Conservation (phyloP, 768 basidiomycete species). For the Lyophyllum decastes region DNA sequence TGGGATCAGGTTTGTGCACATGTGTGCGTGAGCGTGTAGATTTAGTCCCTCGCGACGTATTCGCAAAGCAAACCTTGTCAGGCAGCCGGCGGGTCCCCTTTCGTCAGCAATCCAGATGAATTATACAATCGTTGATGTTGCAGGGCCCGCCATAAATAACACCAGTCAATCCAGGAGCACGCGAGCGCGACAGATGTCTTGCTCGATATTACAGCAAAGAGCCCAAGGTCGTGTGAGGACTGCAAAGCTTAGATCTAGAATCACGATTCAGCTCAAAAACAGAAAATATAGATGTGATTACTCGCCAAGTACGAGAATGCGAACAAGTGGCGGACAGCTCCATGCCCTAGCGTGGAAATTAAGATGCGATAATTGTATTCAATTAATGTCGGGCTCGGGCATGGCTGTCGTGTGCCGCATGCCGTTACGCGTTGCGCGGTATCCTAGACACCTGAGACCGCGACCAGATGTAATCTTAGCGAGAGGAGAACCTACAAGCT, state of each 20-base stretch:
- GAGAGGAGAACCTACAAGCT: not conserved
- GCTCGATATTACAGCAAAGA: not conserved
- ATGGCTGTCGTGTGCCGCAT: constrained; percentile 2
- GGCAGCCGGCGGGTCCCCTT: constrained; percentile 1
- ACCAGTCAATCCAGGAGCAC: not conserved
- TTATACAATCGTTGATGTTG: not conserved
- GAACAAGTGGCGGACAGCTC: not conserved
- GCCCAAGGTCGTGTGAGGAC: not conserved
- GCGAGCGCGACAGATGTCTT: not conserved
- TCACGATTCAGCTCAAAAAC: not conserved
- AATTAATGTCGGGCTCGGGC: constrained; percentile 6
- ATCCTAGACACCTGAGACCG: not conserved
- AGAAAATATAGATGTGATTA: not conserved
- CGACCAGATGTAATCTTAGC: not conserved
- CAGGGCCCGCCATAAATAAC: not conserved
- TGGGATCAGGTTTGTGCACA: not conserved
- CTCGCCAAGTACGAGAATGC: not conserved
- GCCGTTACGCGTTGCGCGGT: not conserved
- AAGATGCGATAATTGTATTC: not conserved
- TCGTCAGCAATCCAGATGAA: not conserved
- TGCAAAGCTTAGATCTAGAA: constrained; percentile 2
- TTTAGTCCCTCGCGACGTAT: constrained; percentile 2
- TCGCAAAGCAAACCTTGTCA: not conserved
- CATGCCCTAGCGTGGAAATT: not conserved
- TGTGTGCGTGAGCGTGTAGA: not conserved